Percentiles rank a stretch among this genome's conserved stretches.
Conservation (phyloP, 2,329 filamentous ascomycete species). For the Colletotrichum neosansevieriae region DNA sequence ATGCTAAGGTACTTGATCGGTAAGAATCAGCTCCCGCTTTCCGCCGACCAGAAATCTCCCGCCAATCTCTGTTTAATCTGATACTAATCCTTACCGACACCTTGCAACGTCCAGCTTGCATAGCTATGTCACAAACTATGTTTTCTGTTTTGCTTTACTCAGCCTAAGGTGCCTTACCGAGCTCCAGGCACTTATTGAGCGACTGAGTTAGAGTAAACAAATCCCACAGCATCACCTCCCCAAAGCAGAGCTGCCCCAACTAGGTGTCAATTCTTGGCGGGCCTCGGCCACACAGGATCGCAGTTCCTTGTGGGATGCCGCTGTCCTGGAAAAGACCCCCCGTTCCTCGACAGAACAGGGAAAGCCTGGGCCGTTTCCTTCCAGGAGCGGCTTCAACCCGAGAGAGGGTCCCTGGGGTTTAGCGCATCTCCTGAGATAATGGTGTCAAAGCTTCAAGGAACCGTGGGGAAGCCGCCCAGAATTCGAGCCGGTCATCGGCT, state of each 20-base stretch:
- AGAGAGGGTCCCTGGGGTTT: slow-evolving; percentile 27
- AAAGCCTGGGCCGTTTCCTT: not conserved
- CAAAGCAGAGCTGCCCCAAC: not conserved
- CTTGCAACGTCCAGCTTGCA: slow-evolving; percentile 6
- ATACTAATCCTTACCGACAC: slow-evolving; percentile 6
- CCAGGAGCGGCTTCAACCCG: slow-evolving; percentile 14
- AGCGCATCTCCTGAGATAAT: not conserved
- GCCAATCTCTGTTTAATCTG: slow-evolving; percentile 5
- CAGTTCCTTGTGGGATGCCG: too few species aligned
- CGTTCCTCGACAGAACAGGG: slow-evolving; percentile 3
- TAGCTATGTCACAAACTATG: slow-evolving; percentile 2
- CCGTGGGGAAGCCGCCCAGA: slow-evolving; percentile 9
- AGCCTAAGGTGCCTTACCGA: not conserved
- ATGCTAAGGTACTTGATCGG: slow-evolving; percentile 10
- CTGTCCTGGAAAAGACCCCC: too few species aligned
- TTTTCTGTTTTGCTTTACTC: not conserved
- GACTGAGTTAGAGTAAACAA: not conserved
- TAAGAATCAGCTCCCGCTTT: not conserved
- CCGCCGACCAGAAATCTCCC: not conserved
- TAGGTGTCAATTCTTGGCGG: not conserved
- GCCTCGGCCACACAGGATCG: too few species aligned
- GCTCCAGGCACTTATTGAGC: not conserved
- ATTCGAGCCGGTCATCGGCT: not conserved
- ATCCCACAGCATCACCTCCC: not conserved
- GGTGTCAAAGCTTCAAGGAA: slow-evolving; percentile 27